A percentile compares a stretch with the other conserved stretches of the same genome.
Evolutionary conservation across 1,139 yeast genomes (phyloP).

Genomic region (Kodamaea alishanica): DNA sequence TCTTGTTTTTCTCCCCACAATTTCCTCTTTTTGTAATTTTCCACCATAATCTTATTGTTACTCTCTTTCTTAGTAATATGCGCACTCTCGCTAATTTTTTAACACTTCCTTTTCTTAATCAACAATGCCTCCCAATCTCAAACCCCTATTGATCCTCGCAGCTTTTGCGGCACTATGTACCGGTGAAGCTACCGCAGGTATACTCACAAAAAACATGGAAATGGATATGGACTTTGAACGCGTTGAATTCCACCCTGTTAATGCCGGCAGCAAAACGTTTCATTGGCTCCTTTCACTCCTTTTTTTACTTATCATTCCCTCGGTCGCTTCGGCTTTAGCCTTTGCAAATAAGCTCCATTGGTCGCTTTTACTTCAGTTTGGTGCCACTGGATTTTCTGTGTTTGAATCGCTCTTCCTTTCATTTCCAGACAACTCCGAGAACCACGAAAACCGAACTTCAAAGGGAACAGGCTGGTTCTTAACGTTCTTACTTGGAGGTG

Average conservation of each 20-base stretch:
- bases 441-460: constrained; percentile 63
- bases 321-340: constrained; percentile 51
- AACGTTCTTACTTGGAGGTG: constrained; percentile 40
- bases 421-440: constrained; percentile 57
- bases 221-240: constrained; percentile 31
- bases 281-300: constrained; percentile 59
- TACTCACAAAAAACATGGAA: constrained; percentile 16
- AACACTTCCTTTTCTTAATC: too few species aligned
- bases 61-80: too few species aligned
- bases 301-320: constrained; percentile 50
- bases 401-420: constrained; percentile 54
- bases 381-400: constrained; percentile 47
- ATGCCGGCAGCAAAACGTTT: constrained; percentile 52
- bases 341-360: constrained; percentile 49
- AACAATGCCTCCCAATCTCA: too few species aligned
- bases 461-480: constrained; percentile 65
- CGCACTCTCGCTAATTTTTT: too few species aligned
- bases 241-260: constrained; percentile 41
- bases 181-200: too few species aligned
- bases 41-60: too few species aligned
- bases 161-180: too few species aligned
- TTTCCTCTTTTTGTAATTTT: too few species aligned
- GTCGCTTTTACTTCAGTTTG: constrained; percentile 45
- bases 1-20: too few species aligned
- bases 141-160: too few species aligned